These are phyloP conservation scores for Intubia oerlemansii DNA, from an alignment of 2,329 filamentous ascomycete species.

Conservation along the genomic window DNA sequence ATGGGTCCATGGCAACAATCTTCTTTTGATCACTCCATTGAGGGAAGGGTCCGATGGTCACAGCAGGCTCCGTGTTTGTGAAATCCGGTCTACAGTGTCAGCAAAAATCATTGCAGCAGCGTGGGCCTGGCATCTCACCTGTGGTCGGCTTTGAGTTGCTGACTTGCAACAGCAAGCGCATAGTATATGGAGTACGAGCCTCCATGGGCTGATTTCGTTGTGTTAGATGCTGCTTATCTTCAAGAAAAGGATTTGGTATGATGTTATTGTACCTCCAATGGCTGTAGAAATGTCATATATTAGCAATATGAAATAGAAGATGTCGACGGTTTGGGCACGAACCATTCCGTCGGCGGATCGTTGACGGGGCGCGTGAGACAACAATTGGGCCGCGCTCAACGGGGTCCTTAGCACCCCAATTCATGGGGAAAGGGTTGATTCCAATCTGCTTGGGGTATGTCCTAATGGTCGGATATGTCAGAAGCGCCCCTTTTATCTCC, in stretches of 20 bases:
- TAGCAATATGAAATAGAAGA: conserved; percentile 6
- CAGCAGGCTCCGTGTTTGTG: conserved; percentile 73
- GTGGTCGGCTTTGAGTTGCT: conserved; percentile 68
- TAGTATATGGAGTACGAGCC: conserved; percentile 95
- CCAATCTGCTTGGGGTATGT: conserved; percentile 90
- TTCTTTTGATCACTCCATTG: conserved; percentile 82
- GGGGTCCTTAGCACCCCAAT: conserved; percentile 68
- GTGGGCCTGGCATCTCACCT: conserved; percentile 12
- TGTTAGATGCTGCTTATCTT: too few relatives aligned
- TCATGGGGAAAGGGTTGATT: conserved; percentile 73
- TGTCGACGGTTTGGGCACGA: conserved; percentile 14
- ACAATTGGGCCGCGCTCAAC: conserved; percentile 66
- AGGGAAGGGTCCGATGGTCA: conserved; percentile 67
- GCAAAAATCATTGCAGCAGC: neutral
- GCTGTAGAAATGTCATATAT: conserved; percentile 2
- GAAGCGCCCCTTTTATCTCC: too few relatives aligned
- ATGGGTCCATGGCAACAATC: conserved; percentile 94
- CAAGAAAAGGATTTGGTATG: conserved; percentile 7
- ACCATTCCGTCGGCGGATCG: conserved; percentile 67
- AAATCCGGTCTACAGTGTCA: conserved; percentile 29
- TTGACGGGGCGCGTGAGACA: conserved; percentile 55
- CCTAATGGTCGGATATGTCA: too few relatives aligned
- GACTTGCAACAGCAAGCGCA: conserved; percentile 77
- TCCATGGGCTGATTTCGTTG: conserved; percentile 29
- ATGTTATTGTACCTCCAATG: conserved; percentile 6